Base-by-base conservation (phyloP, 179 eudicot species). In the Spergularia azorica region DNA sequence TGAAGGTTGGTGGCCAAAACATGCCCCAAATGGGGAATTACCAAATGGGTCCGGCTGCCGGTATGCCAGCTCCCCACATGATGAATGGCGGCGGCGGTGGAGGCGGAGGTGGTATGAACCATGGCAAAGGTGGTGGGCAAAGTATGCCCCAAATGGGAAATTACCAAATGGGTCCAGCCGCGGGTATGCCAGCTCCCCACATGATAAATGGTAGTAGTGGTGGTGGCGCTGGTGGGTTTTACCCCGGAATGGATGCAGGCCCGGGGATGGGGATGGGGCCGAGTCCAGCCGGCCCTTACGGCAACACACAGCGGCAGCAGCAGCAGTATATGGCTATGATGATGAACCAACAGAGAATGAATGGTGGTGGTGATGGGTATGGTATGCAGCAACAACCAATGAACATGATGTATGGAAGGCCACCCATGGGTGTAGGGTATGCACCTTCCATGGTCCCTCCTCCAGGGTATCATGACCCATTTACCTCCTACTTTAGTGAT, bases 311-410 rank as follows among this genome's bases (percentile, higher is more conserved):
- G 46, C 94, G 87, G 39, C 87, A 81, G 52, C 87, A 84, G 51
- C 87, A 81, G 43, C 87, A 84, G 57, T 84, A 89, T 83, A 90
- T 90, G 98, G 89, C 88, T 5, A 88, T 89, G 98, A 88, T 90
- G 96, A 88, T 89, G 96, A 93, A 88, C 78, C 93, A 89, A 56
- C 84, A 84, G 18, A 83, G 91, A 64, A 83, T 82, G 77, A 72
- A 81, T 32, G 92, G 90, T 20, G 92, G 90, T 11, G 85, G 83
- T 0, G 90, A 81, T 43, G 88, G 88, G 68, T 83, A 78, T 50
- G 82, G 81, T 32, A 79, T 79, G 60, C 86, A 84, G 12, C 75
- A 59, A 0, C 82, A 78, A 4, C 90, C 83, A 0, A 84, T 86
- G 81, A 78, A 78, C 38, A 78, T 78, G 86, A 88, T 89, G 95